phyloP scores from a whole-genome alignment of 768 basidiomycete species.

The Kwoniella mangroviensis region DNA sequence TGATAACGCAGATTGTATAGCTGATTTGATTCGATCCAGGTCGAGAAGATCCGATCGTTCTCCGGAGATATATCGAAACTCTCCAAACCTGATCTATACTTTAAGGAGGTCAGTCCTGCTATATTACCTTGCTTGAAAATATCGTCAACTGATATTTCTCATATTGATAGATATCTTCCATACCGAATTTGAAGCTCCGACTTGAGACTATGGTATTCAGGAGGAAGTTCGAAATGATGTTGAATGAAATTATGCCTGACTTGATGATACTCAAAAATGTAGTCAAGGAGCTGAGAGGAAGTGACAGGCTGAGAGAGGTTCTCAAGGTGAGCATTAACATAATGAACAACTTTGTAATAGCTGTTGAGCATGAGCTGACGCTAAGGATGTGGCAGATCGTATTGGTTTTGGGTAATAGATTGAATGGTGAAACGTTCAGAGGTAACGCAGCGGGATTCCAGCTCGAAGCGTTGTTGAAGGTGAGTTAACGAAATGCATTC shows the following conservation, averaged over 20 bases:
- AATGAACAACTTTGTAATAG: too few species aligned
- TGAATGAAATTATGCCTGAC: constrained; percentile 83
- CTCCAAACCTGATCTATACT: constrained; percentile 82
- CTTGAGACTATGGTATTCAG: constrained; percentile 83
- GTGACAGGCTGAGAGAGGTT: constrained; percentile 68
- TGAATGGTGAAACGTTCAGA: constrained; percentile 82
- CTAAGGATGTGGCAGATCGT: constrained; percentile 63
- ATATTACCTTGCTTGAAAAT: not conserved
- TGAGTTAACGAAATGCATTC: constrained; percentile 49
- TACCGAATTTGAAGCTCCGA: constrained; percentile 75
- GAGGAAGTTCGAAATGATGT: constrained; percentile 76
- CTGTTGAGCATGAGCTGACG: too few species aligned
- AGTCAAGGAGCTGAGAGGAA: constrained; percentile 67
- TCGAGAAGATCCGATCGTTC: constrained; percentile 70
- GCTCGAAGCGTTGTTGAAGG: constrained; percentile 80
- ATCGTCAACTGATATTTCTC: constrained; percentile 63
- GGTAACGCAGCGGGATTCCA: constrained; percentile 85
- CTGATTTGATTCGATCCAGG: constrained; percentile 57
- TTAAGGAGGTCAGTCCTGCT: constrained; percentile 66
- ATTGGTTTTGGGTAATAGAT: constrained; percentile 74
- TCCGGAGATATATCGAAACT: constrained; percentile 70
- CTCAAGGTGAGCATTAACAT: constrained; percentile 64
- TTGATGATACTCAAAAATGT: constrained; percentile 74
- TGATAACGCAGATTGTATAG: not conserved
- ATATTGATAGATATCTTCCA: constrained; percentile 43